Percentiles rank a stretch among this genome's conserved stretches.
phyloP scores from a whole-genome alignment of 1,284 basidiomycete genomes.

The Porogramme epimiltina region DNA sequence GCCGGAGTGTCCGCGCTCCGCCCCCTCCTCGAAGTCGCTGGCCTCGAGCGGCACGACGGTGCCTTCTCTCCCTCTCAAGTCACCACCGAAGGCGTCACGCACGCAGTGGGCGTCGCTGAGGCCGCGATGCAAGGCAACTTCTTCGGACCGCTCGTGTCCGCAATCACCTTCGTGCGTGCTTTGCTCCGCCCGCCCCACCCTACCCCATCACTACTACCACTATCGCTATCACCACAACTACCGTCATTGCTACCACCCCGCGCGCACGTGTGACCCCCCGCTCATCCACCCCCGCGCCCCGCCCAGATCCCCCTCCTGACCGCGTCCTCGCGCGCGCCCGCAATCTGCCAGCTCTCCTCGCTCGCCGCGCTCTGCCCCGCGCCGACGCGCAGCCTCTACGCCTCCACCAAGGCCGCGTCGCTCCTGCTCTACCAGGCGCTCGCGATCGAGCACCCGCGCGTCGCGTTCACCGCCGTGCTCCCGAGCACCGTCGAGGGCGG shows the following conservation, averaged over 20 bases:
- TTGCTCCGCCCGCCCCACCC: conserved; percentile 1
- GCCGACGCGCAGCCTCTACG: conserved; percentile 86
- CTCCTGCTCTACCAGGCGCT: conserved; percentile 79
- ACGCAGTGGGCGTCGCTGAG: conserved; percentile 51
- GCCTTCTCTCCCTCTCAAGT: conserved; percentile 39
- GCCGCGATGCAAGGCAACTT: conserved; percentile 66
- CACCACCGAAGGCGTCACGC: conserved; percentile 49
- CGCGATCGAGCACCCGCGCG: conserved; percentile 74
- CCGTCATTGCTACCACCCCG: not conserved
- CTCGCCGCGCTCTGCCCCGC: conserved; percentile 82
- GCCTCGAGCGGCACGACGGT: conserved; percentile 47
- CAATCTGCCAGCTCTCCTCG: conserved; percentile 81
- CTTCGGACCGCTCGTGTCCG: conserved; percentile 62
- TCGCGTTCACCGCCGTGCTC: conserved; percentile 59
- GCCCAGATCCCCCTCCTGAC: conserved; percentile 77
- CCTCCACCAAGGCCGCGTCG: conserved; percentile 82
- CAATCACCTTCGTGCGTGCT: conserved; percentile 64
- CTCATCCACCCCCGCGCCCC: conserved; percentile 2
- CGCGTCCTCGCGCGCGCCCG: conserved; percentile 68
- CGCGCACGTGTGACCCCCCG: too few relatives aligned
- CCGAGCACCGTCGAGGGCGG: conserved; percentile 73
- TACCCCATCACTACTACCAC: not conserved
- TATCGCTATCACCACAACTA: not conserved
- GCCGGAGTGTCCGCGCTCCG: conserved; percentile 87
- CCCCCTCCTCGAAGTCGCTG: conserved; percentile 77